Evolutionary conservation across 306 rosid species (phyloP).

Genomic region (Mucuna pruriens): DNA sequence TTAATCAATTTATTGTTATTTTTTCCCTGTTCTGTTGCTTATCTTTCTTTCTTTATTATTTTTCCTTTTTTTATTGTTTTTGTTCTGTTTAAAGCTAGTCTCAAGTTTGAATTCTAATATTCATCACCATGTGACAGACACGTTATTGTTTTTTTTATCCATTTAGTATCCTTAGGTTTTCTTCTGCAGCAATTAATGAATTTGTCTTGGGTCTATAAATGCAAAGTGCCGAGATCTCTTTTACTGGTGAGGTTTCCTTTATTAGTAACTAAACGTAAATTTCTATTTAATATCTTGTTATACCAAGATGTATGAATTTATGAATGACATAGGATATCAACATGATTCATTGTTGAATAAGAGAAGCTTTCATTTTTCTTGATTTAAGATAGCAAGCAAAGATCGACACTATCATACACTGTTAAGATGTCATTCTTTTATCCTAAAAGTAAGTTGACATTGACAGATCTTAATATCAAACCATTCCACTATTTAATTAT

Average conservation of each 20-base stretch:
- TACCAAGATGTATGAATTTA: background rate
- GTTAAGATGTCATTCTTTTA: background rate
- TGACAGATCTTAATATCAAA: background rate
- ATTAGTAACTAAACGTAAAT: background rate
- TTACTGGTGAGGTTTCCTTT: background rate
- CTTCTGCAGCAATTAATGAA: background rate
- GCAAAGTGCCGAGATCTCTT: background rate
- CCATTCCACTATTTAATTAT: background rate
- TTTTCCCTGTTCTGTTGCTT: background rate
- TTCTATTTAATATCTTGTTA: background rate
- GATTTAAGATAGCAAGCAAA: background rate
- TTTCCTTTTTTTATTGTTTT: no score
- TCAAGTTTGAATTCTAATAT: slow-evolving; percentile 13
- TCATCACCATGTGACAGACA: slow-evolving; percentile 23
- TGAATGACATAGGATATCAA: slow-evolving; percentile 4
- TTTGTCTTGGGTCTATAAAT: background rate
- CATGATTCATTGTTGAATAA: background rate
- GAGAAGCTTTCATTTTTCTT: background rate
- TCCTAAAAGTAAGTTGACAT: background rate
- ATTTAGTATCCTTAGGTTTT: background rate
- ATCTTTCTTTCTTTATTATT: background rate
- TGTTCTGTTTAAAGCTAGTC: slow-evolving; percentile 30
- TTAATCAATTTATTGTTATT: background rate
- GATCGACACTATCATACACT: background rate
- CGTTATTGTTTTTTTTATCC: background rate